These are phyloP conservation scores for Penicillium fuscoglaucum DNA, from an alignment of 2,329 filamentous ascomycete genomes.

Conservation along the genomic window DNA sequence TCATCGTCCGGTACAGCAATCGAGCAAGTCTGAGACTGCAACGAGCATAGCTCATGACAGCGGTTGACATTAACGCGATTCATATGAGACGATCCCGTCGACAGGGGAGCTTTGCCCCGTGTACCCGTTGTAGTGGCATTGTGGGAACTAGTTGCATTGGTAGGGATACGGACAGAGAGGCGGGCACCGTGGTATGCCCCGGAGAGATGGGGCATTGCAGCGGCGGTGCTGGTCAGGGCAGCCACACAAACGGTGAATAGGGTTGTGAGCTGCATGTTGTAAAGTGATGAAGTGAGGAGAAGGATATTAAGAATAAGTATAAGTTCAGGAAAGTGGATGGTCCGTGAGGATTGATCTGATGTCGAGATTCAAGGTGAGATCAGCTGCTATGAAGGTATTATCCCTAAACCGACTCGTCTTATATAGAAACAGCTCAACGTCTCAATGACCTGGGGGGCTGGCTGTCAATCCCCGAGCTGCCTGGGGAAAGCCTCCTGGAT, in stretches of 20 bases:
- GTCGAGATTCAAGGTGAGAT: not conserved
- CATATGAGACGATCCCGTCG: constrained; percentile 12
- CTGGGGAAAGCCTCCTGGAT: constrained; percentile 12
- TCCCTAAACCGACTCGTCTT: not conserved
- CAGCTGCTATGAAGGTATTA: not conserved
- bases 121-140: constrained; percentile 22
- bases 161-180: constrained; percentile 14
- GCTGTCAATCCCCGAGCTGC: not conserved
- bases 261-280: constrained; percentile 25
- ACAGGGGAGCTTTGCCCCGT: constrained; percentile 7
- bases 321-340: not conserved
- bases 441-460: constrained; percentile 2
- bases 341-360: not conserved
- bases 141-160: constrained; percentile 15
- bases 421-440: constrained; percentile 1
- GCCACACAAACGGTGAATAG: constrained; percentile 16
- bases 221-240: constrained; percentile 16
- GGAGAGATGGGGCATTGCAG: constrained; percentile 21
- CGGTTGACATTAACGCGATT: constrained; percentile 14
- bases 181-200: constrained; percentile 19
- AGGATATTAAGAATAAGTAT: not conserved
- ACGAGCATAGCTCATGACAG: constrained; percentile 28
- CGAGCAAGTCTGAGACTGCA: constrained; percentile 27
- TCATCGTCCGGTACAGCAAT: constrained; percentile 29
- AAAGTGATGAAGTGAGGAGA: not conserved